Evolutionary conservation across 2,329 filamentous ascomycete species (phyloP), one percentile per base, ranked within the genome.

Genomic region (Xylariaceae sp.): DNA sequence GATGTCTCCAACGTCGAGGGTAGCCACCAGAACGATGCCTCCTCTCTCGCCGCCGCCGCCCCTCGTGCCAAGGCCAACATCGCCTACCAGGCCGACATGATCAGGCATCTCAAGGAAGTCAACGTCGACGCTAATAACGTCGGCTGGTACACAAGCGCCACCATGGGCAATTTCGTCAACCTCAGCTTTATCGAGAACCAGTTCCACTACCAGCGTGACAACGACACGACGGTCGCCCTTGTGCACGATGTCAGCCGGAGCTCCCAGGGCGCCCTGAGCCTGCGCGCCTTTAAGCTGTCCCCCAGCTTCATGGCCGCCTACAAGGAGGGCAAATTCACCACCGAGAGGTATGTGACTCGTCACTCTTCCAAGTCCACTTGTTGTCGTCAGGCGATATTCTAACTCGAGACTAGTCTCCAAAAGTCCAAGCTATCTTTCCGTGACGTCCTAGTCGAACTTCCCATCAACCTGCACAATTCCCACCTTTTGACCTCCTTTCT

Each of bases 121-220:
- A 99, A 97, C 72, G 89, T 97, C 54, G 94, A 99, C 72, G 94
- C 94, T 61, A 96, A 97, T 79, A 95, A 90, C 67, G 90, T 96
- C 55, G 94, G 94, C 66, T 99, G 92, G 92, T 99, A 99, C 78
- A 97, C 91, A 54, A 97, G 91, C 77, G 90, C 92, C 59, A 96
- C 91, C 73, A 95, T 99, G 89, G 94, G 94, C 73, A 97, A 96
- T 80, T 97, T 97, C 65, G 82, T 97, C 79, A 97, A 92, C 79
- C 73, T 88, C 69, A 89, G 88, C 78, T 92, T 96, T 69, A 89
- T 99, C 73, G 94, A 99, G 82, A 99, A 97, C 79, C 92, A 97
- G 74, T 91, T 86, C 75, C 89, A 92, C 78, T 97, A 96, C 79
- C 94, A 99, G 79, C 94, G 90, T 73, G 90, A 95, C 65, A 96